A percentile compares a stretch with the other conserved stretches of the same genome.
Evolutionary conservation across 2,329 filamentous ascomycete species (phyloP).

Genomic region (Nemania diffusa): DNA sequence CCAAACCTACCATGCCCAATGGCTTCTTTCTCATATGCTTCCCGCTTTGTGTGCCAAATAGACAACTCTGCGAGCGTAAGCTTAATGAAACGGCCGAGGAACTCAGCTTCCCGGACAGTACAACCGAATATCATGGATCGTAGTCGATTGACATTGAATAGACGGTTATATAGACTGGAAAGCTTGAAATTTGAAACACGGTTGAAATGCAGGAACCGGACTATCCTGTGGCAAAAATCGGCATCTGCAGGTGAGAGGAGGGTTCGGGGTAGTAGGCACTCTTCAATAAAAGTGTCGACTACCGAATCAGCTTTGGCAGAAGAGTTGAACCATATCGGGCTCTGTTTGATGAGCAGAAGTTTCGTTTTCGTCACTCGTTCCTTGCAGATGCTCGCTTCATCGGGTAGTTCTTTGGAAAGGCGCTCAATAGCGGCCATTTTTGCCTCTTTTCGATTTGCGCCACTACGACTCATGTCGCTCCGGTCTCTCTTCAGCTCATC

Average conservation of each 20-base stretch:
- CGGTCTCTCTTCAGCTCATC: slow-evolving; percentile 75
- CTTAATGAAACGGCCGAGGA: slow-evolving; percentile 90
- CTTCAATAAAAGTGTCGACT: slow-evolving; percentile 82
- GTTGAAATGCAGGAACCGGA: slow-evolving; percentile 86
- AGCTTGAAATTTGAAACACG: slow-evolving; percentile 89
- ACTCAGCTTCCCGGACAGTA: slow-evolving; percentile 89
- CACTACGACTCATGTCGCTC: slow-evolving; percentile 75
- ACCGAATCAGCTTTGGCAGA: slow-evolving; percentile 72
- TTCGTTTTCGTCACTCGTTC: slow-evolving; percentile 74
- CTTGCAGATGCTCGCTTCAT: slow-evolving; percentile 77
- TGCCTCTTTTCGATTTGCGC: slow-evolving; percentile 73
- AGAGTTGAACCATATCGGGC: slow-evolving; percentile 75
- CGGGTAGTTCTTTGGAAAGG: slow-evolving; percentile 74
- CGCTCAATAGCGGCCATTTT: slow-evolving; percentile 76
- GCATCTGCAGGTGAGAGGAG: slow-evolving; percentile 87
- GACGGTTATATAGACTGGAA: slow-evolving; percentile 81
- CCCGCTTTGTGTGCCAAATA: slow-evolving; percentile 83
- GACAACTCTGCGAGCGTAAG: slow-evolving; percentile 82
- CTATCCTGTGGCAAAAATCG: slow-evolving; percentile 86
- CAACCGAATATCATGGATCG: slow-evolving; percentile 87
- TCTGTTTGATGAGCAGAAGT: slow-evolving; percentile 77
- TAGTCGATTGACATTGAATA: slow-evolving; percentile 86
- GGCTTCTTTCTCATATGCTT: slow-evolving; percentile 83
- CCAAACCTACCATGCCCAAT: slow-evolving; percentile 72
- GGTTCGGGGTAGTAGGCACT: slow-evolving; percentile 90